phyloP scores from a whole-genome alignment of 345 rosid genomes.

The Populus simonii region DNA sequence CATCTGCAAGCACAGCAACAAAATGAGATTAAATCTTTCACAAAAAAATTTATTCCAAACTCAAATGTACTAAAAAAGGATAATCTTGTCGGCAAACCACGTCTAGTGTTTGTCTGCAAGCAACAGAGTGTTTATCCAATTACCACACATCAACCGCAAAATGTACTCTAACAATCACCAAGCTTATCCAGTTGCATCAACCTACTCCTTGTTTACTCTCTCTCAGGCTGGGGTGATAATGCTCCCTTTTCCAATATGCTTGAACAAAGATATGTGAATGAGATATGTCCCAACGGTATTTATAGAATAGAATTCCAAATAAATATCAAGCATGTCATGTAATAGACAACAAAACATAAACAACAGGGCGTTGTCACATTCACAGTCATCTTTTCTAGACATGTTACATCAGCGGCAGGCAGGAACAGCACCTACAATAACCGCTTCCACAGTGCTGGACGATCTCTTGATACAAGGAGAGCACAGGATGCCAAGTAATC shows the following conservation, averaged over 20 bases:
- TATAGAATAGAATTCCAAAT: not conserved
- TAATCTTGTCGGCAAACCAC: not conserved
- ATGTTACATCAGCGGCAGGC: conserved; percentile 3
- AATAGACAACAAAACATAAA: conserved; percentile 13
- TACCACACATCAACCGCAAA: not conserved
- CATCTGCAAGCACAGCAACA: no score
- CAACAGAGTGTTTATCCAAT: not conserved
- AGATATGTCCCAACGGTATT: not conserved
- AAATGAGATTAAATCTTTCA: no score
- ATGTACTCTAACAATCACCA: not conserved
- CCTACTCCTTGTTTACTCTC: not conserved
- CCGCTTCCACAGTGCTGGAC: conserved; percentile 75
- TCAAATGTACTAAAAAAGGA: not conserved
- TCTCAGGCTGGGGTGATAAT: not conserved
- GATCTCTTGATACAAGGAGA: conserved; percentile 87
- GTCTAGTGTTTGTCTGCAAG: not conserved
- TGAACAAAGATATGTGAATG: not conserved
- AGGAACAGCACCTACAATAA: conserved; percentile 34
- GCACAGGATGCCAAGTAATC: conserved; percentile 67
- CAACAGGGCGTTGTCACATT: not conserved
- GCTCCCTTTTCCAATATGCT: not conserved
- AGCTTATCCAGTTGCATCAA: not conserved
- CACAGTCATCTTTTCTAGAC: not conserved
- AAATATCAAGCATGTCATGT: not conserved
- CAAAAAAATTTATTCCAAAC: no score